phyloP scores from a whole-genome alignment of 2,329 filamentous ascomycete genomes.

The Hypoxylon sp. region DNA sequence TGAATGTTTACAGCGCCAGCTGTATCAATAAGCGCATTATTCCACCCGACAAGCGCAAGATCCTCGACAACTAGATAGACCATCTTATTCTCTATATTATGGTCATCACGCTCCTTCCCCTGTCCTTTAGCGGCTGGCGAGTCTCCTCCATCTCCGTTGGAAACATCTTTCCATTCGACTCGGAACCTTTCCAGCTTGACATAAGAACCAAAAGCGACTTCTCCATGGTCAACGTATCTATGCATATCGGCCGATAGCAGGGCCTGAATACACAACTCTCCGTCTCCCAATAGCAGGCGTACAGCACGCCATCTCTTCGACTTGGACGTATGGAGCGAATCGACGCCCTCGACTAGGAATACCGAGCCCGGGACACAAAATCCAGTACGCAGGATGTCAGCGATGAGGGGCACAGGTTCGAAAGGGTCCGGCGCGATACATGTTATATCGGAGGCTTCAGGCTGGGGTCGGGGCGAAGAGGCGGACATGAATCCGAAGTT shows the following conservation, averaged over 20 bases:
- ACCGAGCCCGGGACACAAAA: constrained; percentile 64
- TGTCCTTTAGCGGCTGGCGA: constrained; percentile 25
- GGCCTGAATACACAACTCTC: constrained; percentile 68
- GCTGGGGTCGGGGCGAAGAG: constrained; percentile 36
- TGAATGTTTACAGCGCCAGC: constrained; percentile 30
- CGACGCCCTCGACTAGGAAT: constrained; percentile 66
- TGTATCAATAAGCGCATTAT: constrained; percentile 58
- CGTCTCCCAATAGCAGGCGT: constrained; percentile 67
- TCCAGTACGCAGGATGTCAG: constrained; percentile 64
- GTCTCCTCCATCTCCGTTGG: neutral
- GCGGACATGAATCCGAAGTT: constrained; percentile 48
- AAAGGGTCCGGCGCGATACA: constrained; percentile 52
- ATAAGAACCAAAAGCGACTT: constrained; percentile 65
- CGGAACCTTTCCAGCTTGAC: constrained; percentile 62
- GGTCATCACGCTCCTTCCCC: constrained; percentile 19
- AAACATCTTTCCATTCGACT: constrained; percentile 51
- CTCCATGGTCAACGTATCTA: constrained; percentile 61
- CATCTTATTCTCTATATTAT: constrained; percentile 49
- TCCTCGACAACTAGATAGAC: constrained; percentile 64
- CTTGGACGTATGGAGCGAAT: constrained; percentile 55
- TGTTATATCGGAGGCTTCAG: constrained; percentile 49
- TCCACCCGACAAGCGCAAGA: constrained; percentile 64
- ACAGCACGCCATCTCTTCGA: constrained; percentile 61
- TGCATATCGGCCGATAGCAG: constrained; percentile 64
- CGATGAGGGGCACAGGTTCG: constrained; percentile 60